Evolutionary conservation across 2,329 filamentous ascomycete species (phyloP).

Genomic region (Sporothrix mexicana): DNA sequence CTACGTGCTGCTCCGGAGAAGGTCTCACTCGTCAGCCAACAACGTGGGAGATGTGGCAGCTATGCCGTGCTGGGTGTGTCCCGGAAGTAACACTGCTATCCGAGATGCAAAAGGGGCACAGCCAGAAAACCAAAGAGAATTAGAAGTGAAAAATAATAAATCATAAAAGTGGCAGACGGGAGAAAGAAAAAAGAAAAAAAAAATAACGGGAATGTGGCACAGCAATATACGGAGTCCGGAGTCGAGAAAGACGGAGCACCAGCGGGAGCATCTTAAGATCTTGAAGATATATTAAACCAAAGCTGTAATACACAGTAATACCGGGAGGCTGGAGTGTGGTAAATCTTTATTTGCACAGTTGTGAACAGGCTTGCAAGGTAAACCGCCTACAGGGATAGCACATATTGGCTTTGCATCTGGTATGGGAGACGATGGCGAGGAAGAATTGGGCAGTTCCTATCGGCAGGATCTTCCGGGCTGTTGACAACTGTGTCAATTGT

Average conservation of each 20-base stretch:
- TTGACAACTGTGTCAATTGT: not conserved
- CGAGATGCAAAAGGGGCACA: not conserved
- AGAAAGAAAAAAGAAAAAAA: not conserved
- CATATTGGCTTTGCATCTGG: not conserved
- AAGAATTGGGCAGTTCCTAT: not conserved
- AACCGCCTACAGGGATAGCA: not conserved
- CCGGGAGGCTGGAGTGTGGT: not conserved
- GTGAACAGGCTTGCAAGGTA: not conserved
- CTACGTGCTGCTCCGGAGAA: not conserved
- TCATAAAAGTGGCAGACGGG: not conserved
- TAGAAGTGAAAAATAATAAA: no score
- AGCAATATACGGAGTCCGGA: slow-evolving; percentile 21
- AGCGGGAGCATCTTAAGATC: not conserved
- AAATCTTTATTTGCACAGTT: not conserved
- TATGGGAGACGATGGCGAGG: slow-evolving; percentile 3
- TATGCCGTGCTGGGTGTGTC: not conserved
- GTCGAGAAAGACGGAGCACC: not conserved
- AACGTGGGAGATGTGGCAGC: not conserved
- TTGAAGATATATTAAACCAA: not conserved
- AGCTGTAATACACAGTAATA: not conserved
- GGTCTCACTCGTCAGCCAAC: not conserved
- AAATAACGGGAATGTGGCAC: not conserved
- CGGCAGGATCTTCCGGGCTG: slow-evolving; percentile 24
- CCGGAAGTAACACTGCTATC: not conserved
- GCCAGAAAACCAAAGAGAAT: no score